Conservation (phyloP, 2,329 filamentous ascomycete species). For the Albophoma yamanashiensis region DNA sequence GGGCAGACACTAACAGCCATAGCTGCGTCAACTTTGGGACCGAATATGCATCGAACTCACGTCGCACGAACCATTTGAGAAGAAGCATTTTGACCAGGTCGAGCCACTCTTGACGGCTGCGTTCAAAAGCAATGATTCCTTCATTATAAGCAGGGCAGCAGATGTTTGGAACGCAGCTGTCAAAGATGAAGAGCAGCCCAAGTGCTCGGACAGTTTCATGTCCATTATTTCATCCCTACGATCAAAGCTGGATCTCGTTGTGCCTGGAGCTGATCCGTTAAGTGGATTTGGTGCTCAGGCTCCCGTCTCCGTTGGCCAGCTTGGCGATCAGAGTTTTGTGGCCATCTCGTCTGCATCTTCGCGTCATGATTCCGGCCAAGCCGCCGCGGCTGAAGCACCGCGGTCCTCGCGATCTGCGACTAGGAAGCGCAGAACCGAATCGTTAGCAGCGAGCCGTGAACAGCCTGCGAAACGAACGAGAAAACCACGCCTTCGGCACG, state of each 20-base stretch:
- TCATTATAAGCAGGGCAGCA: conserved; percentile 39
- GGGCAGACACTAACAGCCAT: conserved; percentile 13
- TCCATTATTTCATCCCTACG: conserved; percentile 49
- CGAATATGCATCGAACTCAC: conserved; percentile 30
- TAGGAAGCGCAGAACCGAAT: conserved; percentile 17
- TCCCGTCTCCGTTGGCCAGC: conserved; percentile 34
- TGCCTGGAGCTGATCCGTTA: conserved; percentile 31
- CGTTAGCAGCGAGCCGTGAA: conserved; percentile 13
- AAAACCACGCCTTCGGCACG: conserved; percentile 54
- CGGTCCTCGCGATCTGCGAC: conserved; percentile 11
- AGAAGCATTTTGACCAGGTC: conserved; percentile 38
- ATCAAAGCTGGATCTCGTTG: conserved; percentile 35
- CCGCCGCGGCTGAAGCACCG: conserved; percentile 5
- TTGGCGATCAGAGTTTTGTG: conserved; percentile 31
- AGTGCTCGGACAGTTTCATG: conserved; percentile 56
- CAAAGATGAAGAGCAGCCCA: conserved; percentile 43
- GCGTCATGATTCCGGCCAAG: conserved; percentile 10
- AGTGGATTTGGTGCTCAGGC: conserved; percentile 26
- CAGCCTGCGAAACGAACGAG: conserved; percentile 15
- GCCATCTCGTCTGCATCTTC: conserved; percentile 19
- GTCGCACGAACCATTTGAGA: conserved; percentile 22
- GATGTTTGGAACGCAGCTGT: conserved; percentile 62
- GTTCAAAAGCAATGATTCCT: conserved; percentile 46
- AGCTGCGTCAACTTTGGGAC: conserved; percentile 42
- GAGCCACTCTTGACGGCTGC: conserved; percentile 44